Evolutionary conservation across 805 yeast species (phyloP), one percentile per base, ranked within the genome.

Genomic region (Naumovozyma castellii): DNA sequence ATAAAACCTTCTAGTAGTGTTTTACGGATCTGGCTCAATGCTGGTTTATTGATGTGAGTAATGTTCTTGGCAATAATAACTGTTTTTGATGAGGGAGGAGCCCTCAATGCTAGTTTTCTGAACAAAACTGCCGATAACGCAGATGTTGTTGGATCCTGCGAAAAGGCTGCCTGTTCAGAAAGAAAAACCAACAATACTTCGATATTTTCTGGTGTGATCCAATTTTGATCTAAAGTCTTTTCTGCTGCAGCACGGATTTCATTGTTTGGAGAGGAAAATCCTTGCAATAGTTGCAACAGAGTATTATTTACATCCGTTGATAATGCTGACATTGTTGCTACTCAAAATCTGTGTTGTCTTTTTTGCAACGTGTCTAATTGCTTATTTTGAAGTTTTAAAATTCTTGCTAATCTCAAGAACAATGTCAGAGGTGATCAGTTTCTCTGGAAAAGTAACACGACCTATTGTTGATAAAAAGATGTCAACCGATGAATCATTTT

Each of bases 41-140:
- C 80, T 5, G 68, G 72, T 25, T 71, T 72, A 37, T 77, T 67
- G 18, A 87, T 66, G 34, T 73, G 74, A 25, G 90, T 94, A 38
- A 87, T 72, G 36, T 88, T 81, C 54, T 94, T 75, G 34, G 84
- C 84, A 17, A 84, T 75, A 34, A 83, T 80, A 18, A 76, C 71
- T 37, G 69, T 73, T 45, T 73, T 68, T 28, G 66, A 58, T 8
- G 59, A 50, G 46, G 79, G 78, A 4, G 96, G 95, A 3, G 86
- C 74, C 53, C 79, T 78, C 42, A 81, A 73, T 5, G 95, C 87
- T 47, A 86, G 73, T 54, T 96, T 76, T 59, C 98, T 74, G 60
- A 92, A 85, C 43, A 92, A 64, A 20, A 92, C 96, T 2, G 97
- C 94, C 13, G 92, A 71, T 53, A 87, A 79, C 0, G 90, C 76